Percentiles rank a stretch among this genome's conserved stretches.
Conservation (phyloP, 352 stramenopile genomes). For the Phytophthora fragariae region DNA sequence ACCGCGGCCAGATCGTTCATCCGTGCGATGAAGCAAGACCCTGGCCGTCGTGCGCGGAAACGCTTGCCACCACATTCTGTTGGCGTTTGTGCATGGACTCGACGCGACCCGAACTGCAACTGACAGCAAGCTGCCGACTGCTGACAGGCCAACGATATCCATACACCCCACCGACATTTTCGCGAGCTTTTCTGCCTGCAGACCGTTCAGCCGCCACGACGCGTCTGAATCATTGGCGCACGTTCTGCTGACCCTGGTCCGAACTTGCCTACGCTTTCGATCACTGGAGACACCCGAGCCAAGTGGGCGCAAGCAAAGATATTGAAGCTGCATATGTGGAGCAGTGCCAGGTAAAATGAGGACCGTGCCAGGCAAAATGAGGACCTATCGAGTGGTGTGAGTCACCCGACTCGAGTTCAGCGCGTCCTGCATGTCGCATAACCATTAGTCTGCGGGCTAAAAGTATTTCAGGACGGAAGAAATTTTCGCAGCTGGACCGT, state of each 20-base stretch:
- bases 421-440: background rate
- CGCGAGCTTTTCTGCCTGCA: background rate
- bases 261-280: background rate
- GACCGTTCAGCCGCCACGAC: background rate
- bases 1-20: background rate
- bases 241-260: background rate
- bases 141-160: too few relatives aligned
- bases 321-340: too few relatives aligned
- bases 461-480: background rate
- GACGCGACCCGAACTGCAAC: background rate
- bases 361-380: too few relatives aligned
- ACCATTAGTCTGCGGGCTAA: background rate
- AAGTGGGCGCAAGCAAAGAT: too few relatives aligned
- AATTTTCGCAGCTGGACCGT: slow-evolving; percentile 4
- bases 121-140: background rate
- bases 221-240: background rate
- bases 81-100: background rate
- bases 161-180: too few relatives aligned
- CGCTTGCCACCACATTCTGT: background rate
- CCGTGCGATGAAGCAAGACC: background rate
- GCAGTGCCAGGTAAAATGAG: too few relatives aligned
- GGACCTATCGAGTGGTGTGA: too few relatives aligned
- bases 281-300: too few relatives aligned
- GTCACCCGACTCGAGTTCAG: too few relatives aligned
- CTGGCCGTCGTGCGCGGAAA: background rate